Evolutionary conservation across 2,329 filamentous ascomycete species (phyloP), one percentile per base, ranked within the genome.

Genomic region (Xylaria sp.): DNA sequence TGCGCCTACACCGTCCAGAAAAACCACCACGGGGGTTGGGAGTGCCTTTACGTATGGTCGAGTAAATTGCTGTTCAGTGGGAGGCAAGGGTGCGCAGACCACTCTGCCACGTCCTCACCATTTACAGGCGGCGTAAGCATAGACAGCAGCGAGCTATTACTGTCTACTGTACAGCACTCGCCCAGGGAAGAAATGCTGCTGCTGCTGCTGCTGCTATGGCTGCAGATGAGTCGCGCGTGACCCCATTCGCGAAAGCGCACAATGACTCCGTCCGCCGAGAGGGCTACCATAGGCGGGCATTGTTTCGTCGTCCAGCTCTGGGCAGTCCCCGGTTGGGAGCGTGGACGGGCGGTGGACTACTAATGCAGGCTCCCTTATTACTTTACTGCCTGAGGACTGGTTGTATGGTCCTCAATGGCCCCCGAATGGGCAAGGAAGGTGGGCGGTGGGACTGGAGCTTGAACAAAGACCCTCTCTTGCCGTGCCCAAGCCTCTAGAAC

Each of bases 341-440:
- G 48, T 60, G 63, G 60, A 65, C 69, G 69, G 48, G 61, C 40
- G 64, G 44, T 63, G 67, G 64, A 40, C 63, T 67, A 71, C 70
- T 72, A 69, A 74, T 76, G 75, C 74, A 75, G 48, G 71, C 62
- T 65, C 63, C 65, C 68, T 60, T 63, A 13, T 48, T 55, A 23
- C 50, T 27, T 8, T 16, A 60, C 13, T 37, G 32, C 32, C 32
- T 9, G 32, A 35, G 32, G 8, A 10, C 32, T 35, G 32, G 32
- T 35, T 35, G 32, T 35, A 35, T 35, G 32, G 32, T 13, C 18
- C 71, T 70, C 69, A 69, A 72, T 64, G 16, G 23, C 55, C 32
- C 53, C 67, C 66, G 58, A 66, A 63, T 59, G 63, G 42, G 42
- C 35, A 58, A 69, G 64, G 58, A 68, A 69, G 71, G 73, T 74